Evolutionary conservation across 345 rosid genomes (phyloP), one percentile per base, ranked within the genome.

Genomic region (Bruguiera sexangula): DNA sequence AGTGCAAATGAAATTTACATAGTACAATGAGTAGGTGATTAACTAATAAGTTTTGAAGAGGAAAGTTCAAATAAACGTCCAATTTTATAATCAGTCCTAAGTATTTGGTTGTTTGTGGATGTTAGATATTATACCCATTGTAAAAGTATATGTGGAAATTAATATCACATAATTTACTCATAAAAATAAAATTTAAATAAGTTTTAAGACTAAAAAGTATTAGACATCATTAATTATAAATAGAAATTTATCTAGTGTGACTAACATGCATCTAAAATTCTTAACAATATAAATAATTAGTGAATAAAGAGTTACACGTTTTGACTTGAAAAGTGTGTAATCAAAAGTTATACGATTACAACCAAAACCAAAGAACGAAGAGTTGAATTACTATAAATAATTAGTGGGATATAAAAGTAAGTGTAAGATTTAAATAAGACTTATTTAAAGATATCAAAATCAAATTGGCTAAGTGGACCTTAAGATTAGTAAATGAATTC

Each of bases 41-140:
- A 1, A 6, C 10, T 36, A 36, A 21, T 2, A 5, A 20, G 1
- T 0, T 1, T 18, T 3, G 3, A 52, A 8, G 24, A 18, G 13
- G 1, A 21, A 52, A 20, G 24, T 52, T 19, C 24, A 52, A 52
- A 52, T 5, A 52, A 52, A 0, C 2, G 6, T 18, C 2, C 56
- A 1, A 52, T 6, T 21, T 6, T 19, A 0, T 5, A n/a, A 5
- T 1, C 22, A 5, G 1, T 20, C 9, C 2, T 8, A 52, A 18
- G 6, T 0, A 20, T 52, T 8, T 52, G 2, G 1, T 1, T 16
- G 0, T 20, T 8, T 52, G 0, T 6, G 8, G 2, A 1, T 52
- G 9, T 1, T 36, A 1, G 6, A 6, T 8, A 6, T 36, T 6
- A 36, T 1, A 7, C 6, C 39, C 8, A 36, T 36, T 6, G 6